phyloP scores from a whole-genome alignment of 495 filamentous ascomycete genomes.

The Daldinia concentrica region DNA sequence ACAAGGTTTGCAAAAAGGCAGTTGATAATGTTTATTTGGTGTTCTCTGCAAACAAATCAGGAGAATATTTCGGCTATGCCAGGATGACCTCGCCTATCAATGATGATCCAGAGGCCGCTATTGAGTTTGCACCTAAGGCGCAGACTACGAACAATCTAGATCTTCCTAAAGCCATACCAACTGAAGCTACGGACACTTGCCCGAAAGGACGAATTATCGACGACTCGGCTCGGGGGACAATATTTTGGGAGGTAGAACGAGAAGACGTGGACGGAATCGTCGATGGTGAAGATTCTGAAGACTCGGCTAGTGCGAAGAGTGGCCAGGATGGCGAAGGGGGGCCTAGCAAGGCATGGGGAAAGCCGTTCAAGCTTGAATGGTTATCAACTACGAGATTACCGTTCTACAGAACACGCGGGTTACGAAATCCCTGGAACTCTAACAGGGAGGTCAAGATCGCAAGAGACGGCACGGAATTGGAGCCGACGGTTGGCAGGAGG shows the following conservation, averaged over 20 bases:
- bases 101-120: slow-evolving; percentile 73
- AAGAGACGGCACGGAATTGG: slow-evolving; percentile 92
- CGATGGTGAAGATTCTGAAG: slow-evolving; percentile 54
- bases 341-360: slow-evolving; percentile 79
- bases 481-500: slow-evolving; percentile 80
- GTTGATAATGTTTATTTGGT: slow-evolving; percentile 93
- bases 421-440: slow-evolving; percentile 96
- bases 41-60: slow-evolving; percentile 98
- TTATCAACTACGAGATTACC: slow-evolving; percentile 84
- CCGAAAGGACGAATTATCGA: slow-evolving; percentile 91
- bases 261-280: slow-evolving; percentile 54
- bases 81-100: slow-evolving; percentile 89
- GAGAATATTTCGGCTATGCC: slow-evolving; percentile 96
- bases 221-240: slow-evolving; percentile 89
- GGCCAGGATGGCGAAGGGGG: slow-evolving; percentile 51
- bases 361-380: slow-evolving; percentile 94
- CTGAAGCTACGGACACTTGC: slow-evolving; percentile 79
- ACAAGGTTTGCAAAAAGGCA: slow-evolving; percentile 57
- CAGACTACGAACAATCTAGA: slow-evolving; percentile 68
- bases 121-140: slow-evolving; percentile 69
- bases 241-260: slow-evolving; percentile 92
- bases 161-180: slow-evolving; percentile 77
- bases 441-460: slow-evolving; percentile 98
- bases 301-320: slow-evolving; percentile 48
- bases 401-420: slow-evolving; percentile 87